phyloP scores from a whole-genome alignment of 192 early-diverging fungal genomes.

The Coemansia reversa region DNA sequence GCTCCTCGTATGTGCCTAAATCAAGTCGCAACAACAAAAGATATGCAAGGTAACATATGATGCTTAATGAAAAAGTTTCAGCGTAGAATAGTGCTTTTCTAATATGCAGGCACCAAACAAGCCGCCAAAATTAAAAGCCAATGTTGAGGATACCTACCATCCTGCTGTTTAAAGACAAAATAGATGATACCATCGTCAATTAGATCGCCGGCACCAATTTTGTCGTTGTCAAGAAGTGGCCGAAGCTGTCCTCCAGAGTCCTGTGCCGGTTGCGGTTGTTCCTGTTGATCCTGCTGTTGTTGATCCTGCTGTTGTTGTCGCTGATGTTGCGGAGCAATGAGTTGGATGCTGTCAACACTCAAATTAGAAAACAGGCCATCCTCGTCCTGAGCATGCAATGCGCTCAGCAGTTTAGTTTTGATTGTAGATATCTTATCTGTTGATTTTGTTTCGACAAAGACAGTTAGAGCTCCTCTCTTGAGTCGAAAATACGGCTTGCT shows the following conservation, averaged over 20 bases:
- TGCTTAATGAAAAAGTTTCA: background rate
- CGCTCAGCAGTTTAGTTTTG: slow-evolving; percentile 20
- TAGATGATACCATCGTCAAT: slow-evolving; percentile 31
- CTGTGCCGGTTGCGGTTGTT: background rate
- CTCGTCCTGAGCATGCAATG: slow-evolving; percentile 29
- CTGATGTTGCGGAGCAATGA: slow-evolving; percentile 14
- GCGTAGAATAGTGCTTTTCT: background rate
- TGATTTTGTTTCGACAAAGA: slow-evolving; percentile 26
- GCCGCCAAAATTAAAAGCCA: background rate
- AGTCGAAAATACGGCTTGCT: slow-evolving; percentile 38
- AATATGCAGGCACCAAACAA: background rate
- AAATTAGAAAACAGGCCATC: slow-evolving; percentile 17
- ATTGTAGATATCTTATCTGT: slow-evolving; percentile 14
- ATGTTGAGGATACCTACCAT: slow-evolving; percentile 12
- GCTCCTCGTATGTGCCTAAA: slow-evolving; percentile 40
- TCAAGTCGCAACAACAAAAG: background rate
- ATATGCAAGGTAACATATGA: background rate
- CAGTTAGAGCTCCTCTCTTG: slow-evolving; percentile 41
- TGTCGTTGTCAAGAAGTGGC: slow-evolving; percentile 15
- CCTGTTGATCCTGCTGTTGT: background rate
- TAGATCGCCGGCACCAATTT: slow-evolving; percentile 14
- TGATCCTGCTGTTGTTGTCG: slow-evolving; percentile 1
- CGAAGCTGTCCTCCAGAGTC: slow-evolving; percentile 9
- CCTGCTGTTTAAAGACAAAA: slow-evolving; percentile 21
- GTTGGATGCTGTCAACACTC: slow-evolving; percentile 9